Evolutionary conservation across 192 early-diverging fungal genomes (phyloP), one percentile per base, ranked within the genome.

Genomic region (Paraglomus occultum): DNA sequence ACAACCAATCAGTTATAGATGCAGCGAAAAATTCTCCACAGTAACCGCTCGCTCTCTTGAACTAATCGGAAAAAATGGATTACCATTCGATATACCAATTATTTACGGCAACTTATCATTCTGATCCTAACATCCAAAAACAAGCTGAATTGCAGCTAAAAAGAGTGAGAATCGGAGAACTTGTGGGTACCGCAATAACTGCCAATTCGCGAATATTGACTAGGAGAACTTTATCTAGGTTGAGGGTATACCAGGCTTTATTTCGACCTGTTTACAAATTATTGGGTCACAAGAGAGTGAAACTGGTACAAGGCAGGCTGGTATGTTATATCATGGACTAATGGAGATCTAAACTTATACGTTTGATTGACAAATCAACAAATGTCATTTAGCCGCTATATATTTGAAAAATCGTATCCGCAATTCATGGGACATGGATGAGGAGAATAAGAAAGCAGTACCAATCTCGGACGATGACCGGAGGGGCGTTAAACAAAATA

Each of bases 331-430:
- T 15, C 39, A 31, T 31, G 31, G 3, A 3, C 31, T 31, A 31
- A 31, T 31, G 31, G 31, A 31, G 3, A 3, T 31, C 31, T 31
- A 31, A 31, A 58, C 72, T 12, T 76, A 82, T 47, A 44, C 77
- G 14, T 58, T 67, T 39, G 31, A 31, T 67, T 39, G 31, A 31
- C 31, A 31, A 31, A 31, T 31, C 31, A 31, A 31, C 31, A 31
- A 31, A 75, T 31, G 38, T 65, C 46, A 14, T 69, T 64, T 69
- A 85, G 83, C 78, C 68, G 82, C 92, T 9, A 91, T 96, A 71
- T 95, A 91, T 84, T 93, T 96, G 77, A 96, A 96, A 73, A 96
- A 96, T 79, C 80, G 89, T 8, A 74, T 94, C 44, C 76, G 78
- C 39, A 84, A 83, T 64, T 84, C 85, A 15, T 96, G 94, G 94